Conservation (phyloP, 2,329 filamentous ascomycete species). For the Fusarium clavum region DNA sequence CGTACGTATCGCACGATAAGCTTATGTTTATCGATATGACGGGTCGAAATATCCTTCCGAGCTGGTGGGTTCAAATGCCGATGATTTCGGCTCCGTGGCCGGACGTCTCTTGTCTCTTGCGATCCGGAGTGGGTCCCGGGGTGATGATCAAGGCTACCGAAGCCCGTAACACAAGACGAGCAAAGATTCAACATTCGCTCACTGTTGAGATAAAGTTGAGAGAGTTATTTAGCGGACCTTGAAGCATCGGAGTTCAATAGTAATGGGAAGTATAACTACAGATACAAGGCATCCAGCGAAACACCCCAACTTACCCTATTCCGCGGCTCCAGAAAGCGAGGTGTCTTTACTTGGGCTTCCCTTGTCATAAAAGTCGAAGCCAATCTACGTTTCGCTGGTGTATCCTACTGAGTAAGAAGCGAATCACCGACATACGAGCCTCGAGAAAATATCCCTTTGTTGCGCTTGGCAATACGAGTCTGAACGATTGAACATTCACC, state of each 20-base stretch:
- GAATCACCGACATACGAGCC: slow-evolving; percentile 62
- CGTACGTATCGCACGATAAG: not conserved
- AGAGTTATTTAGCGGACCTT: accelerated
- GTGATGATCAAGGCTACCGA: slow-evolving; percentile 19
- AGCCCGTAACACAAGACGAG: not conserved
- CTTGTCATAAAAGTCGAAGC: slow-evolving; percentile 73
- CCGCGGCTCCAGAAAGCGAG: slow-evolving; percentile 59
- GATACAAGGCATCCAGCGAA: slow-evolving; percentile 4
- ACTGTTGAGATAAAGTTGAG: not conserved
- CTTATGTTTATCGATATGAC: not conserved
- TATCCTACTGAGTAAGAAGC: slow-evolving; percentile 58
- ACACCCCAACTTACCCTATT: slow-evolving; percentile 53
- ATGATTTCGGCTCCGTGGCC: slow-evolving; percentile 1
- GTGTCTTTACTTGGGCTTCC: slow-evolving; percentile 66
- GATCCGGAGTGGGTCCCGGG: slow-evolving; percentile 21
- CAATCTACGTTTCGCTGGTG: slow-evolving; percentile 64
- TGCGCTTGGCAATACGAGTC: slow-evolving; percentile 45
- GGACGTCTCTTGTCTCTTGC: not conserved
- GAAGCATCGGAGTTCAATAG: not conserved
- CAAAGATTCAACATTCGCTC: not conserved
- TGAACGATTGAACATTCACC: slow-evolving; percentile 69
- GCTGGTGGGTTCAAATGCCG: not conserved
- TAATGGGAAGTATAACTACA: too few relatives aligned
- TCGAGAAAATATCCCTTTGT: slow-evolving; percentile 70
- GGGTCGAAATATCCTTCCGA: not conserved